phyloP scores from a whole-genome alignment of 2,329 filamentous ascomycete species.

The Epichloe baconii region DNA sequence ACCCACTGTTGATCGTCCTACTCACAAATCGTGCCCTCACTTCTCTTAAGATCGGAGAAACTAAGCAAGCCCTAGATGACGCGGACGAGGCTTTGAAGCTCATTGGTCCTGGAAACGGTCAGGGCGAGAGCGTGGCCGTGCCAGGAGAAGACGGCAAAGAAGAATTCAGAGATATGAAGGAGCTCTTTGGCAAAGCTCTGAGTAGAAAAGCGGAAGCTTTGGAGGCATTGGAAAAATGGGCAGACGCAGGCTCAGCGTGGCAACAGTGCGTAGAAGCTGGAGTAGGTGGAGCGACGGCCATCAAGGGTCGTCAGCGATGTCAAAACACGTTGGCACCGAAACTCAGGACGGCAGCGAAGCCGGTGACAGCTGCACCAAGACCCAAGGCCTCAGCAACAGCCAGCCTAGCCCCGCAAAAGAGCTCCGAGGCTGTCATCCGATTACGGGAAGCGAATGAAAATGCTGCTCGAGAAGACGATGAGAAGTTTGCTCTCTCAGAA shows the following conservation, averaged over 20 bases:
- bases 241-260: slow-evolving; percentile 71
- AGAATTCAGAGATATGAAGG: slow-evolving; percentile 71
- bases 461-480: slow-evolving; percentile 76
- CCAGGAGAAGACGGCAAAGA: slow-evolving; percentile 41
- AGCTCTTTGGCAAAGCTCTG: slow-evolving; percentile 85
- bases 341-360: slow-evolving; percentile 23
- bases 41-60: slow-evolving; percentile 79
- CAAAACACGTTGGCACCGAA: slow-evolving; percentile 74
- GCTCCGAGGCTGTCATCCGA: slow-evolving; percentile 66
- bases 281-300: slow-evolving; percentile 71
- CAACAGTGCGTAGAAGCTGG: slow-evolving; percentile 69
- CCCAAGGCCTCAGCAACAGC: slow-evolving; percentile 29
- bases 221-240: slow-evolving; percentile 91
- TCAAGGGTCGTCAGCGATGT: slow-evolving; percentile 77
- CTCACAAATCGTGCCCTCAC: slow-evolving; percentile 86
- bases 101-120: slow-evolving; percentile 68
- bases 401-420: slow-evolving; percentile 31
- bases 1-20: slow-evolving; percentile 79
- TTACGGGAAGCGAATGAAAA: slow-evolving; percentile 75
- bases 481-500: slow-evolving; percentile 82
- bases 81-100: slow-evolving; percentile 67
- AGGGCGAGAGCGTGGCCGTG: slow-evolving; percentile 66
- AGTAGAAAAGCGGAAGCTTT: slow-evolving; percentile 92
- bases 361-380: slow-evolving; percentile 33
- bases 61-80: slow-evolving; percentile 74